These are phyloP conservation scores for Phyllosticta paracitricarpa DNA, from an alignment of 2,329 filamentous ascomycete species.

Conservation along the genomic window DNA sequence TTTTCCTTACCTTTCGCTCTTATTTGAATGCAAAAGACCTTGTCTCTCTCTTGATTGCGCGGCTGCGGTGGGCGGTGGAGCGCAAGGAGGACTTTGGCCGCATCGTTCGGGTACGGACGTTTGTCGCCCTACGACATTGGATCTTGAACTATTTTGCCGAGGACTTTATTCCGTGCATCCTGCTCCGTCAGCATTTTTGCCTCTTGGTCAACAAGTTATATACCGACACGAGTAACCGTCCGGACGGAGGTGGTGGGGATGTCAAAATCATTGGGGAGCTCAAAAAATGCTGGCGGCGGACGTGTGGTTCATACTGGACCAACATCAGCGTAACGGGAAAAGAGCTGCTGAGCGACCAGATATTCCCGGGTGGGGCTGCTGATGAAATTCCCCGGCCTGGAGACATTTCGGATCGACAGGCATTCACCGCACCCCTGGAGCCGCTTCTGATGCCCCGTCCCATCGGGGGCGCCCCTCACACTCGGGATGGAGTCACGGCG, in stretches of 20 bases:
- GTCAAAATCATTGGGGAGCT: slow-evolving; percentile 86
- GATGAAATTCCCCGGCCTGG: slow-evolving; percentile 27
- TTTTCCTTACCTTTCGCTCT: slow-evolving; percentile 88
- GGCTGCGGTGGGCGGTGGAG: slow-evolving; percentile 76
- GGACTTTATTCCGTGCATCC: slow-evolving; percentile 73
- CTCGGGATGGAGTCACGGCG: background rate
- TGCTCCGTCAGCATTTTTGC: slow-evolving; percentile 70
- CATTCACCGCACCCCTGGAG: background rate
- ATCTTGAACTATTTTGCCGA: slow-evolving; percentile 96
- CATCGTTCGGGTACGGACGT: slow-evolving; percentile 90
- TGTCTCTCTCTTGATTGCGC: slow-evolving; percentile 71
- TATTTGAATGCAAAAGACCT: slow-evolving; percentile 73
- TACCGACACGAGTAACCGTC: slow-evolving; percentile 39
- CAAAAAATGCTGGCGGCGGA: slow-evolving; percentile 93
- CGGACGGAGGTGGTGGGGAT: slow-evolving; percentile 48
- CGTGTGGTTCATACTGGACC: slow-evolving; percentile 86
- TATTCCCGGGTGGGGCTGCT: slow-evolving; percentile 64
- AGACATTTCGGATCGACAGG: background rate
- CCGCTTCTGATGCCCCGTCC: background rate
- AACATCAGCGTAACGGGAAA: slow-evolving; percentile 51
- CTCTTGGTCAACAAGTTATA: slow-evolving; percentile 61
- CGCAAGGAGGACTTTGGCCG: slow-evolving; percentile 75
- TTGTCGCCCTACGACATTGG: slow-evolving; percentile 94
- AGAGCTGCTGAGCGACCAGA: slow-evolving; percentile 54
- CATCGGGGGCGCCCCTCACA: background rate